Base-by-base conservation (phyloP, 1,284 basidiomycete species). In the Fomitiporia mediterranea region DNA sequence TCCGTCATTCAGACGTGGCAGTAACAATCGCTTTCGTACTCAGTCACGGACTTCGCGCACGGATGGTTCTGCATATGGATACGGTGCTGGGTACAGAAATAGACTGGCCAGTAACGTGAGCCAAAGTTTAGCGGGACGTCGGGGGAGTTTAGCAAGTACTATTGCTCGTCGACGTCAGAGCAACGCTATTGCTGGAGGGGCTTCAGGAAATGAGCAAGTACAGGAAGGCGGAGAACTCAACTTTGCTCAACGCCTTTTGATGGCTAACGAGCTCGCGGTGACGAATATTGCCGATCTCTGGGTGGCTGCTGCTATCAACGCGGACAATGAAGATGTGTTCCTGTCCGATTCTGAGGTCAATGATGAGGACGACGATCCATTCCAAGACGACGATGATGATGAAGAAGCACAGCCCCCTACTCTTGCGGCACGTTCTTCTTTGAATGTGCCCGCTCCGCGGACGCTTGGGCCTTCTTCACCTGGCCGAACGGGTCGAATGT, bases 261-360 rank as follows among this genome's bases (percentile, higher is more conserved):
- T 96, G 72, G 91, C 94, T 3, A 94, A 95, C 69, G 91, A 94
- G 68, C 89, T 91, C 66, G 86, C 89, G 1, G 91, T 94, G 5
- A 91, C 89, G 50, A 89, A 86, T 61, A 89, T 96, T 62, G 88
- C 91, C 3, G 93, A 95, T 71, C 74, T 96, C 13, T 96, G 94
- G 93, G 89, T 96, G 57, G 92, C 93, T 8, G 87, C 92, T 21
- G 94, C 94, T 2, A 91, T 94, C 74, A 92, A 91, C 58, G 89
- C 84, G 7, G 93, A 94, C 63, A 89, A 90, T 63, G 88, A 91
- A 61, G 82, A 89, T 60, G 80, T 82, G 2, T 86, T 87, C 61
- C 82, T 83, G 64, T 75, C 76, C 39, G 81, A 84, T 21, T 55
- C 58, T 27, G 63, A 64, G 32, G 40, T 60, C 32, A 62, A 63